Base-by-base conservation (phyloP, 768 basidiomycete genomes). In the Xanthoconium stramineum region DNA sequence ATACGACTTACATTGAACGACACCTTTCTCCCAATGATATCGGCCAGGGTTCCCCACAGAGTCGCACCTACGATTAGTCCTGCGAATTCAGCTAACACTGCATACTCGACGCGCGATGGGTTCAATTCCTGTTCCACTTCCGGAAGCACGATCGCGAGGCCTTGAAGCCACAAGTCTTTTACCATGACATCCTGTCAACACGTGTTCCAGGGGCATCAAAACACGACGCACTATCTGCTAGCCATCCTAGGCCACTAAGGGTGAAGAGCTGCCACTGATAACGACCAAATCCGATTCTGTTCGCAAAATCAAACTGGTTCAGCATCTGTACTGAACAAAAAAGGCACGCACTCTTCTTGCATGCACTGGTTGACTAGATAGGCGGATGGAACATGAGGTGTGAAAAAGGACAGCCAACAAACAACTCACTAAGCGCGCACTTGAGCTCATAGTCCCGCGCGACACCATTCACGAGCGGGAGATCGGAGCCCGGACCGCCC, bases 61-160 rank as follows among this genome's bases (percentile, higher is more conserved):
- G 72, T 74, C 10, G 81, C 79, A 42, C 80, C 80, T 6, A 78
- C 65, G n/a, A 80, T 78, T 33, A 82, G 65, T 3, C 80, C 80
- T 9, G 74, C 76, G 58, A 75, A 82, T 20, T 80, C 72, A 0
- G 79, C 72, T 28, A 81, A 64, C 7, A 78, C 79, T 5, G 78
- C 71, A 64, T 77, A 79, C 57, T 78, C 78, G 17, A 80, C 62
- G 42, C 72, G 71, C 13, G 65, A 58, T 6, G 80, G 80, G 45
- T 74, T 69, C 44, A 81, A 59, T 40, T 80, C 78, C 57, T 71
- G 69, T 35, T 75, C 62, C 3, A 79, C 73, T 60, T 79, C 77
- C 1, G 74, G 71, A 28, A 81, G 72, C 17, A 79, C 75, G 36
- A 80, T 69, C 9, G 78, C 78, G 1, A 79, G 72, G 3, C 76